phyloP scores from a whole-genome alignment of 2,329 filamentous ascomycete species.

The Cercospora zeae-maydis region DNA sequence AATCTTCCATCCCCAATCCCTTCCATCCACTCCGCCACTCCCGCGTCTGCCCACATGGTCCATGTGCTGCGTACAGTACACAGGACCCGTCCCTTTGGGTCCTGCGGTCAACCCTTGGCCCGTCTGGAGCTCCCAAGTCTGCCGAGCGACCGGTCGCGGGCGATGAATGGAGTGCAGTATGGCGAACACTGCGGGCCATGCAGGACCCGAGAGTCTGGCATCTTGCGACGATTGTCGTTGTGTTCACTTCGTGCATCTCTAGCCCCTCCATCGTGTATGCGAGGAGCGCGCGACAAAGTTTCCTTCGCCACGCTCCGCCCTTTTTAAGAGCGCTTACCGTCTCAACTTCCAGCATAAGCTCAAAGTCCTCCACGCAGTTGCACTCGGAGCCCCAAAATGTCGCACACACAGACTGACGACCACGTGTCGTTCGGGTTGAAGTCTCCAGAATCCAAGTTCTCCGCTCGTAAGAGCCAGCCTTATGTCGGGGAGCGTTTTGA shows the following conservation, averaged over 20 bases:
- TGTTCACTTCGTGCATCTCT: background rate
- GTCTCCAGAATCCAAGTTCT: slow-evolving; percentile 9
- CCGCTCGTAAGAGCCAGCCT: background rate
- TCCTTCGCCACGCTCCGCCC: background rate
- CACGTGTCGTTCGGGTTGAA: background rate
- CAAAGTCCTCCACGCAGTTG: background rate
- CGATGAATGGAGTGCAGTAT: background rate
- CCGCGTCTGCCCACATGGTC: background rate
- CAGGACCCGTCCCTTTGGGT: background rate
- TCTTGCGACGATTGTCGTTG: background rate
- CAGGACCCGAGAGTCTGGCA: background rate
- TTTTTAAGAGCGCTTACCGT: background rate
- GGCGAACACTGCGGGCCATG: background rate
- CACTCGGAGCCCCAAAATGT: background rate
- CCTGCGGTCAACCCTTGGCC: background rate
- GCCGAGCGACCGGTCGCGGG: background rate
- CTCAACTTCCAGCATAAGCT: background rate
- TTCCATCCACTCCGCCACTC: background rate
- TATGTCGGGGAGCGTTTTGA: slow-evolving; percentile 10
- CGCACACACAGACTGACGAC: background rate
- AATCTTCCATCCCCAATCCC: background rate
- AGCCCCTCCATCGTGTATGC: background rate
- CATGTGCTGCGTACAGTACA: background rate
- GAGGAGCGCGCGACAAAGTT: background rate
- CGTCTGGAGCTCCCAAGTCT: background rate